Percentiles rank a stretch among this genome's conserved stretches.
Evolutionary conservation across 2,329 filamentous ascomycete species (phyloP).

Genomic region (Aspergillus sojae): DNA sequence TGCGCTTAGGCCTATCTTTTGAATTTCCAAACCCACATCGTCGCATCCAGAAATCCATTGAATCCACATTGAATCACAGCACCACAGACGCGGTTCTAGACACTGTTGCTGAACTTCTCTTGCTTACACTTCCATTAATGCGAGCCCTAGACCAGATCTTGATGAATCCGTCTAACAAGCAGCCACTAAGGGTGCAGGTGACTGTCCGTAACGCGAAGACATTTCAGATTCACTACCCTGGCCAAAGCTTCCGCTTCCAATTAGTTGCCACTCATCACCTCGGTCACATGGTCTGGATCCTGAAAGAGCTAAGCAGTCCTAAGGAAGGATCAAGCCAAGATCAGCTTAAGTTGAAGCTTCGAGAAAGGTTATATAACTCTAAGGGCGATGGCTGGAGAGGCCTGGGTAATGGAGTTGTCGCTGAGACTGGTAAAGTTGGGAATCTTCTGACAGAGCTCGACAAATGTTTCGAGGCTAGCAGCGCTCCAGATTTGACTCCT

Average conservation of each 20-base stretch:
- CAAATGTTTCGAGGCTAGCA: constrained; percentile 27
- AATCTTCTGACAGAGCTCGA: constrained; percentile 37
- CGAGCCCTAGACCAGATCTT: constrained; percentile 40
- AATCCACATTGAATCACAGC: constrained; percentile 37
- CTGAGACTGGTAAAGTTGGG: constrained; percentile 34
- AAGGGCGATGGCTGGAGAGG: constrained; percentile 45
- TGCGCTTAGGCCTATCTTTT: constrained; percentile 38
- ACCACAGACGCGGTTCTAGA: constrained; percentile 34
- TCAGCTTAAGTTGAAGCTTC: constrained; percentile 28
- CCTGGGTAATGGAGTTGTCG: constrained; percentile 41
- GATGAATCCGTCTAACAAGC: constrained; percentile 24
- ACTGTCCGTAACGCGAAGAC: constrained; percentile 39
- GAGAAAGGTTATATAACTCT: constrained; percentile 37
- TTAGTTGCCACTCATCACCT: constrained; percentile 32
- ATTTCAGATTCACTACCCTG: constrained; percentile 41
- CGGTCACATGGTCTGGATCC: constrained; percentile 37
- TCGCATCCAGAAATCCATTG: constrained; percentile 43
- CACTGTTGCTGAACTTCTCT: constrained; percentile 34
- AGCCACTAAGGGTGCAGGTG: constrained; percentile 33
- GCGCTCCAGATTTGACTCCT: neutral
- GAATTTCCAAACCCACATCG: constrained; percentile 42
- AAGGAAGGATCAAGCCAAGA: constrained; percentile 20
- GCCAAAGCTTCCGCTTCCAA: constrained; percentile 35
- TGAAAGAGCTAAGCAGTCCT: constrained; percentile 32
- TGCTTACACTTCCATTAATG: constrained; percentile 42